phyloP scores from a whole-genome alignment of 2,329 filamentous ascomycete genomes.

The Ophiobolus disseminans region DNA sequence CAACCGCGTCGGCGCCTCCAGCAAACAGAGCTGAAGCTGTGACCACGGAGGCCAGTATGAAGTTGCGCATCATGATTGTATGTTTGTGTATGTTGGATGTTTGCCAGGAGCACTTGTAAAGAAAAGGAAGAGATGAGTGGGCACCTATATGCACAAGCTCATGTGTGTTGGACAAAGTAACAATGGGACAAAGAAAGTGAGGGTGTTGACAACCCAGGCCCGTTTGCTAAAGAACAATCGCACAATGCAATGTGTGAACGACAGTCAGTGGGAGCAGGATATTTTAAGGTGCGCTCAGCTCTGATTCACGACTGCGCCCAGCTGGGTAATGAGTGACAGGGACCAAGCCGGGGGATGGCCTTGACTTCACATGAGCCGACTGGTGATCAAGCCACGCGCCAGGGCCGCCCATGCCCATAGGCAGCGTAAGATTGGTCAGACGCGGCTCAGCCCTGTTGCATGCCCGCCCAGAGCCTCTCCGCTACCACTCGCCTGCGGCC shows the following conservation, averaged over 20 bases:
- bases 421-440: slow-evolving; percentile 30
- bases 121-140: slow-evolving; percentile 15
- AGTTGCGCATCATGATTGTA: slow-evolving; percentile 37
- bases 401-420: slow-evolving; percentile 19
- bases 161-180: too few species aligned
- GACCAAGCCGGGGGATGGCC: slow-evolving; percentile 12
- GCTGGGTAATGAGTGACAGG: slow-evolving; percentile 28
- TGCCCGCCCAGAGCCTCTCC: slow-evolving; percentile 25
- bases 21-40: slow-evolving; percentile 46
- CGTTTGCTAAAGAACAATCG: slow-evolving; percentile 7
- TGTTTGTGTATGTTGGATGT: neutral
- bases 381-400: slow-evolving; percentile 27
- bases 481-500: slow-evolving; percentile 15
- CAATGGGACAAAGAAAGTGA: too few species aligned
- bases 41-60: slow-evolving; percentile 38
- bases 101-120: neutral
- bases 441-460: slow-evolving; percentile 36
- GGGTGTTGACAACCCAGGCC: too few species aligned
- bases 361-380: slow-evolving; percentile 14
- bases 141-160: too few species aligned
- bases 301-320: slow-evolving; percentile 13
- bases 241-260: slow-evolving; percentile 10
- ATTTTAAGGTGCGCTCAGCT: slow-evolving; percentile 27
- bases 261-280: slow-evolving; percentile 19
- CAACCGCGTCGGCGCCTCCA: slow-evolving; percentile 52